A percentile compares a stretch with the other conserved stretches of the same genome.
phyloP scores from a whole-genome alignment of 495 filamentous ascomycete species.

The Penicillium parvum region DNA sequence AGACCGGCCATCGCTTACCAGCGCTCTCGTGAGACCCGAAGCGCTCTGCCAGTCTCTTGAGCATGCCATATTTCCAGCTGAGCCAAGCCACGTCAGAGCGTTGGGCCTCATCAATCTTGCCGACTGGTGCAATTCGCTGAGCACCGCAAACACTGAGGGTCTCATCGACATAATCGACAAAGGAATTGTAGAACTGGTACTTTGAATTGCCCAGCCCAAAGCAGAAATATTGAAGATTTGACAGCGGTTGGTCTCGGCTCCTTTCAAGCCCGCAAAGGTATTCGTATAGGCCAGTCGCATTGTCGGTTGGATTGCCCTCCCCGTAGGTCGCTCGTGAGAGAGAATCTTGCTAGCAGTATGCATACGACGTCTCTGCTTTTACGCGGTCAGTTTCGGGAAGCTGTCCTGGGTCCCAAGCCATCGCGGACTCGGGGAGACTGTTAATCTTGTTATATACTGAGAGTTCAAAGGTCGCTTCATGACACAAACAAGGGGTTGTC shows the following conservation, averaged over 20 bases:
- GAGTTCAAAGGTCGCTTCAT: neutral
- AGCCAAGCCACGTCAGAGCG: constrained; percentile 35
- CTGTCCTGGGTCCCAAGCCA: neutral
- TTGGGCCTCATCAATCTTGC: constrained; percentile 31
- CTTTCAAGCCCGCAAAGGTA: neutral
- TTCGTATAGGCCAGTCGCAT: constrained; percentile 17
- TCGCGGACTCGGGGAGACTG: neutral
- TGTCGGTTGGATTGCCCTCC: constrained; percentile 45
- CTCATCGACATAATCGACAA: constrained; percentile 24
- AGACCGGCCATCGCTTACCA: neutral
- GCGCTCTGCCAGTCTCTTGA: constrained; percentile 14
- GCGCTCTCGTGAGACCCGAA: constrained; percentile 22
- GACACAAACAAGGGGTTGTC: neutral
- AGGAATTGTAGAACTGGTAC: constrained; percentile 38
- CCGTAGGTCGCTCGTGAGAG: constrained; percentile 32
- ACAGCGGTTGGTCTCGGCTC: constrained; percentile 17
- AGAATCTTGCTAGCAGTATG: neutral
- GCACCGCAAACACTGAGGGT: constrained; percentile 25
- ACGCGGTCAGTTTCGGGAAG: neutral
- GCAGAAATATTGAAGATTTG: constrained; percentile 24
- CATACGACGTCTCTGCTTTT: neutral
- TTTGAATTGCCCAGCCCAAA: constrained; percentile 38
- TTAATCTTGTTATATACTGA: neutral
- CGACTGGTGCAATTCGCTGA: constrained; percentile 14
- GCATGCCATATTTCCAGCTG: constrained; percentile 32